These are phyloP conservation scores for Coelastrella sp. DNA, from an alignment of 139 green algal genomes.

Conservation along the genomic window DNA sequence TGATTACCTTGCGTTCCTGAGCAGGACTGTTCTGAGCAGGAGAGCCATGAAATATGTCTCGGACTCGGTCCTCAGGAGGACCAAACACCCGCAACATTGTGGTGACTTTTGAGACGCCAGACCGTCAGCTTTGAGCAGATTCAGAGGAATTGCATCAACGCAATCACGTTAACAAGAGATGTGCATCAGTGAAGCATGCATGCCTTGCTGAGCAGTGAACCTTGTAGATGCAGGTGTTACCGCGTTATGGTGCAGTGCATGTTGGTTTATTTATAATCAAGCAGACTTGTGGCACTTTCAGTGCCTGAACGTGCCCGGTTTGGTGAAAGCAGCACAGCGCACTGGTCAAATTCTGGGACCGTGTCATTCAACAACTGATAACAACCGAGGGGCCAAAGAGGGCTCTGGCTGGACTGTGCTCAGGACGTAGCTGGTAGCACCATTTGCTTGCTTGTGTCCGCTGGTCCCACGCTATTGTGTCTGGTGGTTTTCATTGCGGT, in stretches of 20 bases:
- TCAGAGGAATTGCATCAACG: no score
- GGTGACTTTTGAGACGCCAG: neutral
- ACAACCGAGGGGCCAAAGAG: neutral
- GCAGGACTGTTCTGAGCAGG: neutral
- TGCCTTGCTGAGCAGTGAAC: no score
- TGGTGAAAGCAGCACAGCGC: neutral
- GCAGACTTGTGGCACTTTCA: neutral
- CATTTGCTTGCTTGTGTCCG: no score
- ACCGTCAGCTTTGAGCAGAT: no score
- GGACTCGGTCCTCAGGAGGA: constrained; percentile 29
- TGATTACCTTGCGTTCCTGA: constrained; percentile 19
- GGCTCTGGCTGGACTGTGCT: no score
- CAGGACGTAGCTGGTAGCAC: neutral
- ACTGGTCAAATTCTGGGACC: neutral
- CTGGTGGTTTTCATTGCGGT: no score
- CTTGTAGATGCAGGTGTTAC: no score
- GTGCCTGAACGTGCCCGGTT: neutral
- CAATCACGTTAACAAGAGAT: no score
- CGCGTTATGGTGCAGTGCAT: no score
- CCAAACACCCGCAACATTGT: constrained; percentile 29
- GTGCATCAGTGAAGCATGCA: no score
- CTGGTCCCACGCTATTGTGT: no score
- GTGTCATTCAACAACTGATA: neutral
- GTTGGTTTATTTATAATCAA: no score
- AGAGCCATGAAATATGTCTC: constrained; percentile 28